Percentiles rank a stretch among this genome's conserved stretches.
Evolutionary conservation across 257 asterid genomes (phyloP).

Genomic region (Thymus quinquecostatus): DNA sequence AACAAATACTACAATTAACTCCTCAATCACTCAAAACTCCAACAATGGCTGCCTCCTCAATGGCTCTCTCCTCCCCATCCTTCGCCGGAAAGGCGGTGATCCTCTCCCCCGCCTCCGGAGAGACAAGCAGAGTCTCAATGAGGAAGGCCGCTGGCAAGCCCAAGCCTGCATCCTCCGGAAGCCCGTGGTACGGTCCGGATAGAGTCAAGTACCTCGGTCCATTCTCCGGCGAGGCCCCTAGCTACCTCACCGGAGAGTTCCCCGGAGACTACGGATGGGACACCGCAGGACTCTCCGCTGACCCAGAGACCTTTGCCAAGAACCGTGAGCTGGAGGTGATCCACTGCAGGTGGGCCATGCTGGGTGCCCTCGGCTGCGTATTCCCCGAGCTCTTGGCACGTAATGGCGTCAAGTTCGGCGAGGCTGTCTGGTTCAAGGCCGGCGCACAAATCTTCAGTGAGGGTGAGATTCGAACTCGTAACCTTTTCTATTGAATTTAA

Average conservation of each 20-base stretch:
- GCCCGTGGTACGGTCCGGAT: constrained; percentile 56
- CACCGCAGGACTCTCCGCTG: too few species aligned
- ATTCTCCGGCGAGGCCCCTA: constrained; percentile 49
- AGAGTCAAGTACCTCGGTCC: constrained; percentile 47
- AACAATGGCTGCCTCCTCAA: constrained; percentile 49
- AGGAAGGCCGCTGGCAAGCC: constrained; percentile 41
- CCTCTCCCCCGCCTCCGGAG: constrained; percentile 38
- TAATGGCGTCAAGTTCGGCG: too few species aligned
- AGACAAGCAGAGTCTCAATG: constrained; percentile 48
- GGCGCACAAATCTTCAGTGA: too few species aligned
- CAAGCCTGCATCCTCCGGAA: constrained; percentile 45
- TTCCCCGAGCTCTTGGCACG: too few species aligned
- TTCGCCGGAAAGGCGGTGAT: constrained; percentile 53
- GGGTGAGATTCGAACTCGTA: too few species aligned
- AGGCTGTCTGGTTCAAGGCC: too few species aligned
- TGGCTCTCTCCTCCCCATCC: constrained; percentile 63
- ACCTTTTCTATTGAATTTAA: too few species aligned
- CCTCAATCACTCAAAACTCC: background rate
- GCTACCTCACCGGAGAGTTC: constrained; percentile 54
- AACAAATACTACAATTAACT: background rate
- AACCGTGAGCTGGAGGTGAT: too few species aligned
- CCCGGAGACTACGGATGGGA: constrained; percentile 27
- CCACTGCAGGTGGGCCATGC: too few species aligned
- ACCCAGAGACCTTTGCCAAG: too few species aligned
- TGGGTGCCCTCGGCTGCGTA: too few species aligned